A percentile compares a stretch with the other conserved stretches of the same genome.
These are phyloP conservation scores for Paramecium primaurelia DNA, from an alignment of 73 alveolate species.

Conservation along the genomic window DNA sequence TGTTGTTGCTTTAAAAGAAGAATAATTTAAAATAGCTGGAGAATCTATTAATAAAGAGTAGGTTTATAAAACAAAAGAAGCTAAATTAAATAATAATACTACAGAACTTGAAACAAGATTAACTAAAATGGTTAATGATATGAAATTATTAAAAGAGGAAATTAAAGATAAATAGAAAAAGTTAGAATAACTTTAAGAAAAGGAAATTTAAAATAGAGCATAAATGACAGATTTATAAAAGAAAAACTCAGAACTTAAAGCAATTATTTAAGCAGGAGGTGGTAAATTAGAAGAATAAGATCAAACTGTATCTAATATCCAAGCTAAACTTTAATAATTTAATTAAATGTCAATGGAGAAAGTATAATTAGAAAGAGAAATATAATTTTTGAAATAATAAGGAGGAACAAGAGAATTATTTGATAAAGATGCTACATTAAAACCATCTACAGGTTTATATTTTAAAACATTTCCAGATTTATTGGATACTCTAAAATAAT, in stretches of 20 bases:
- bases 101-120: conserved; percentile 7
- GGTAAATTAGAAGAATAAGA: conserved; percentile 38
- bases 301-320: not conserved
- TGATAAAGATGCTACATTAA: conserved; percentile 34
- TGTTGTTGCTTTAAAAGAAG: not conserved
- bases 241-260: not conserved
- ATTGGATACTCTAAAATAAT: not conserved
- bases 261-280: conserved; percentile 31
- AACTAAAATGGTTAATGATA: not conserved
- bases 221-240: not conserved
- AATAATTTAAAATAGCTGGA: conserved; percentile 31
- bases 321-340: not conserved
- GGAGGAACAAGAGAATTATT: not conserved
- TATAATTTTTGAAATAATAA: not conserved
- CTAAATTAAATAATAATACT: not conserved
- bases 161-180: not conserved
- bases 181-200: not conserved
- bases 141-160: not conserved
- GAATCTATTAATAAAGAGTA: not conserved
- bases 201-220: conserved; percentile 17
- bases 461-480: not conserved
- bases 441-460: not conserved
- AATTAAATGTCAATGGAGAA: not conserved
- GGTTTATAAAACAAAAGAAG: not conserved
- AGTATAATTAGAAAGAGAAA: not conserved